These are phyloP conservation scores for Isatis lusitanica DNA, from an alignment of 441 rosid genomes.

Conservation along the genomic window DNA sequence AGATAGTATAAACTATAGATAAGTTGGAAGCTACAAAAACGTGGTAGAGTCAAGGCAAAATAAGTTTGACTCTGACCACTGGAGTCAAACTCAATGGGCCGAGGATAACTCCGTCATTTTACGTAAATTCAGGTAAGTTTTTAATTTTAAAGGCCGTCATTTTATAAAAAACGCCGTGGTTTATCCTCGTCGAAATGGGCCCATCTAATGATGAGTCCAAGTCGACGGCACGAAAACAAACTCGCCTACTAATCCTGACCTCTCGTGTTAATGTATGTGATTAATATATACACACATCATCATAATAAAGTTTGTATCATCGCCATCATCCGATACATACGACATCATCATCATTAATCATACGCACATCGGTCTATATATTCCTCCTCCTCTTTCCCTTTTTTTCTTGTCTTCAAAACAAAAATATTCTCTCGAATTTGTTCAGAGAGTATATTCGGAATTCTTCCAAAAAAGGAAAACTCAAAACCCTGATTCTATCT, in stretches of 20 bases:
- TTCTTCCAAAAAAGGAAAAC: neutral
- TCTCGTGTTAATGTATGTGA: constrained; percentile 11
- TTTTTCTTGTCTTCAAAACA: constrained; percentile 34
- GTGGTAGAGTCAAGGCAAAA: neutral
- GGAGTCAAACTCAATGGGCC: constrained; percentile 15
- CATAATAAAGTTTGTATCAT: constrained; percentile 12
- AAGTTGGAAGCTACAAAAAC: too few relatives aligned
- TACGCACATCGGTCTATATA: constrained; percentile 37
- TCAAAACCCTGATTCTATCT: constrained; percentile 3
- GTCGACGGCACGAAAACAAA: constrained; percentile 18
- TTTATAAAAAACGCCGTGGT: neutral
- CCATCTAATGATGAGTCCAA: constrained; percentile 31
- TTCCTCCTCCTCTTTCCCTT: constrained; percentile 12
- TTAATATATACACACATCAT: neutral
- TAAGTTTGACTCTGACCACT: neutral
- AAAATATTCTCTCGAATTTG: constrained; percentile 1
- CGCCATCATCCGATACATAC: neutral
- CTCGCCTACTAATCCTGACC: constrained; percentile 30
- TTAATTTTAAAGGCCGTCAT: neutral
- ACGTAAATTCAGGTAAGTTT: neutral
- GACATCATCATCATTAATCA: constrained; percentile 6
- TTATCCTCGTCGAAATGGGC: constrained; percentile 17
- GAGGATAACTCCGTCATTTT: neutral
- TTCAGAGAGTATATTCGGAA: constrained; percentile 24
- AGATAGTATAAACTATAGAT: too few relatives aligned